phyloP scores from a whole-genome alignment of 306 rosid species.

The Gillenia trifoliata region DNA sequence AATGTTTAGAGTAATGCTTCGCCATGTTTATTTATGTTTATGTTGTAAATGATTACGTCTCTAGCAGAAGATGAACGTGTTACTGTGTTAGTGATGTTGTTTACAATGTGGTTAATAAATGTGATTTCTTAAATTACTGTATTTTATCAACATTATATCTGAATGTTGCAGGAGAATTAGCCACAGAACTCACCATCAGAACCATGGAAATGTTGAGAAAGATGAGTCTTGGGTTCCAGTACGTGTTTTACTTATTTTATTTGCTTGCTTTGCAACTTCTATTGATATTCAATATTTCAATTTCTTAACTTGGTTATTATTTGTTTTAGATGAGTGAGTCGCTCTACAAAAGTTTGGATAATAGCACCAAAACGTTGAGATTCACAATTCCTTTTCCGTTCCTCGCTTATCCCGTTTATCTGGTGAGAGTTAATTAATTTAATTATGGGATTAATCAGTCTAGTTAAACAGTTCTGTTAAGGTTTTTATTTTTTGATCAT shows the following conservation, averaged over 20 bases:
- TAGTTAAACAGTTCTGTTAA: neutral
- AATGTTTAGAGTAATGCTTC: no score
- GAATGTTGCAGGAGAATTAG: constrained; percentile 66
- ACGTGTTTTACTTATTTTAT: constrained; percentile 20
- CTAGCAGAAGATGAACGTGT: neutral
- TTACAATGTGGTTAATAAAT: neutral
- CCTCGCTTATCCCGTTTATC: constrained; percentile 70
- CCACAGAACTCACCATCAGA: constrained; percentile 84
- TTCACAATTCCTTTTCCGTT: constrained; percentile 73
- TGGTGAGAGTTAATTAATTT: constrained; percentile 35
- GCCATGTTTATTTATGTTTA: neutral
- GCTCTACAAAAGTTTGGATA: constrained; percentile 44
- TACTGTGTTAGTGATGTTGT: neutral
- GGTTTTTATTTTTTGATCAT: neutral
- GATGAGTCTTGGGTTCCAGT: constrained; percentile 96
- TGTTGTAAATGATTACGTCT: neutral
- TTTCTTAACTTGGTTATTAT: neutral
- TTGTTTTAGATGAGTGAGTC: constrained; percentile 55
- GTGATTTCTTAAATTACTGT: neutral
- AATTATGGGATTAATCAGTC: neutral
- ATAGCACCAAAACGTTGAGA: constrained; percentile 44
- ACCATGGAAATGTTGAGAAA: constrained; percentile 86
- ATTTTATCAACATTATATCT: neutral
- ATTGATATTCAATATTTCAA: neutral
- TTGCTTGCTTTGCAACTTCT: neutral